Conservation (phyloP, 2,329 filamentous ascomycete species). For the Grosmannia serpens region DNA sequence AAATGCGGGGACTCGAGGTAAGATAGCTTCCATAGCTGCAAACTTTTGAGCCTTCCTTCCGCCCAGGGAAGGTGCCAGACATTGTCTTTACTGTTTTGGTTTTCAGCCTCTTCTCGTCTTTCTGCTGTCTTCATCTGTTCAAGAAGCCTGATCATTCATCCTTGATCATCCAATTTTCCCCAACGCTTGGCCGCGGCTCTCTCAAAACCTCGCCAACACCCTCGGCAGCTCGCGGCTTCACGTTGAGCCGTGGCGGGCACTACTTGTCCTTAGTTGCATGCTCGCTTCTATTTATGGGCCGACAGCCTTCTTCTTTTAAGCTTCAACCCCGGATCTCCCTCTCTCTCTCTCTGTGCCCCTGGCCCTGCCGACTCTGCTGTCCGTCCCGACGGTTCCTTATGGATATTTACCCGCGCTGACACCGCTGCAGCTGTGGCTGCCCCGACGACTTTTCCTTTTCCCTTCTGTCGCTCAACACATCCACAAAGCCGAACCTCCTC, state of each 20-base stretch:
- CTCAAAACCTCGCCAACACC: background rate
- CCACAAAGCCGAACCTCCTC: no score
- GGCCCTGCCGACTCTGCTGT: background rate
- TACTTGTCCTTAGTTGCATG: background rate
- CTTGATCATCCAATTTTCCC: no score
- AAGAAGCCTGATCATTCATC: no score
- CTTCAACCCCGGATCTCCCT: constrained; percentile 3
- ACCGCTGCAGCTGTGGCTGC: constrained; percentile 10
- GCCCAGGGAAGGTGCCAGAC: no score
- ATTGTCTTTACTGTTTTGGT: no score
- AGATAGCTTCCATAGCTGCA: no score
- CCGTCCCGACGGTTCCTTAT: constrained; percentile 5
- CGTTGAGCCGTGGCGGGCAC: background rate
- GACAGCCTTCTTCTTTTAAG: background rate
- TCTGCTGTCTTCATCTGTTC: no score
- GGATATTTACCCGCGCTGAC: constrained; percentile 5
- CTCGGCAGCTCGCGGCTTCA: background rate
- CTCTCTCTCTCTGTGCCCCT: background rate
- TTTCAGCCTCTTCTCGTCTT: no score
- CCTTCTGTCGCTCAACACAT: no score
- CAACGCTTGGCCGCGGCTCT: background rate
- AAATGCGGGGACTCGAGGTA: background rate
- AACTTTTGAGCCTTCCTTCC: no score
- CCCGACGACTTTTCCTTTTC: background rate
- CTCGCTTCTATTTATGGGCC: background rate